Evolutionary conservation across 2,329 filamentous ascomycete genomes (phyloP).

Genomic region (Pseudocercospora crystallina): DNA sequence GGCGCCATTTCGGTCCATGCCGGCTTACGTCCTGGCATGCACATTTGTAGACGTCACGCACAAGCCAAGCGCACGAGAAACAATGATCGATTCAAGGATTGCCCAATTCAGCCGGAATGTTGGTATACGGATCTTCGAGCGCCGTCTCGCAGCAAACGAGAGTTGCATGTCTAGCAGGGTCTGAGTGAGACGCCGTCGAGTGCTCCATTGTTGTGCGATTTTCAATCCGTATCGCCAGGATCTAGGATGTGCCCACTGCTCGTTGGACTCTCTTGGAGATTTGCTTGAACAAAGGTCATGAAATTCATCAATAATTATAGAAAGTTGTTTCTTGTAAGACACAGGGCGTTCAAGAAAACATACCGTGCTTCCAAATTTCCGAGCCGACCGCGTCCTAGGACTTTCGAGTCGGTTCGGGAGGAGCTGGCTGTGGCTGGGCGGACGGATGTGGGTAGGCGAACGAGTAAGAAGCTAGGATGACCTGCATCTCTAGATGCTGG

Average conservation of each 20-base stretch:
- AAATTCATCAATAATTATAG: neutral
- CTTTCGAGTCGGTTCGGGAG: slow-evolving; percentile 9
- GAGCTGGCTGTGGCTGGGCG: slow-evolving; percentile 5
- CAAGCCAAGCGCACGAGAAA: neutral
- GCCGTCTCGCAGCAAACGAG: too few relatives aligned
- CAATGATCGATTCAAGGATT: neutral
- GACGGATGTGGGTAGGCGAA: slow-evolving; percentile 9
- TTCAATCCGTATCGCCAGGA: neutral
- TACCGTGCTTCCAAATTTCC: neutral
- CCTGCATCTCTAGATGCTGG: neutral
- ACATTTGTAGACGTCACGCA: slow-evolving; percentile 4
- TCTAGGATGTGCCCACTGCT: neutral
- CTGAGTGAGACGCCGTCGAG: neutral
- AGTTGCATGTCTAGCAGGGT: neutral
- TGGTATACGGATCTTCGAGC: neutral
- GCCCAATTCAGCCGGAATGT: neutral
- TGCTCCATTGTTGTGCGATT: slow-evolving; percentile 3
- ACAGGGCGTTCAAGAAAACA: neutral
- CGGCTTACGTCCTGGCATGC: slow-evolving; percentile 2
- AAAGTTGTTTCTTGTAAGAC: neutral
- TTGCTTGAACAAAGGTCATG: neutral
- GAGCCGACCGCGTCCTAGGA: slow-evolving; percentile 1
- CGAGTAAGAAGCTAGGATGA: neutral
- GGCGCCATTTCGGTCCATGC: slow-evolving; percentile 10
- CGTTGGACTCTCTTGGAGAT: neutral